Evolutionary conservation across 176 grass and related monocot genomes (phyloP).

Genomic region (Musa beccarii): DNA sequence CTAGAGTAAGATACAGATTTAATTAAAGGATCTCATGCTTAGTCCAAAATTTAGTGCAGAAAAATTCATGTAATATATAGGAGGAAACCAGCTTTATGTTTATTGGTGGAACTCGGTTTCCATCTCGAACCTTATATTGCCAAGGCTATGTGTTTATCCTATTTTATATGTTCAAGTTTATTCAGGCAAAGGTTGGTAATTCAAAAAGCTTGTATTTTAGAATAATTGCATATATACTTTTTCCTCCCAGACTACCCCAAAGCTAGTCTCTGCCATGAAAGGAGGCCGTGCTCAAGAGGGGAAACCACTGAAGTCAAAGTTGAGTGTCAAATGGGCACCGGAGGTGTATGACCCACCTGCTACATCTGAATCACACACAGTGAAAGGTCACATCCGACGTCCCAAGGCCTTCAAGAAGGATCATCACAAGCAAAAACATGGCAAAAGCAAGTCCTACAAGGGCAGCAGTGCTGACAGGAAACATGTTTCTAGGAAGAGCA

Average conservation of each 20-base stretch:
- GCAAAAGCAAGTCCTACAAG: constrained; percentile 37
- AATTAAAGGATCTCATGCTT: no score
- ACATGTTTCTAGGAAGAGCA: constrained; percentile 35
- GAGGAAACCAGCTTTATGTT: no score
- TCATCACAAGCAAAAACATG: constrained; percentile 46
- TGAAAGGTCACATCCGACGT: constrained; percentile 26
- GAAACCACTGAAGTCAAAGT: constrained; percentile 17
- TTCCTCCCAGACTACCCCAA: constrained; percentile 26
- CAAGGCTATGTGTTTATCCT: not conserved
- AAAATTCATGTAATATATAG: no score
- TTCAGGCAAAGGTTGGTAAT: not conserved
- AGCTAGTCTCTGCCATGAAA: constrained; percentile 58
- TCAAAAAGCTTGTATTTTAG: not conserved
- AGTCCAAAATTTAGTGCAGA: no score
- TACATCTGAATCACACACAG: constrained; percentile 68
- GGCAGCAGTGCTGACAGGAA: constrained; percentile 48
- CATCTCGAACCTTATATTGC: no score
- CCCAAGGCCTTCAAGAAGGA: constrained; percentile 49
- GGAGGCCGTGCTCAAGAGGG: constrained; percentile 61
- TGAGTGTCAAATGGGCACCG: constrained; percentile 72
- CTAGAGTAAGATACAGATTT: no score
- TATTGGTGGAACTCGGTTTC: no score
- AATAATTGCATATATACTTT: not conserved
- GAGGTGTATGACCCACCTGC: constrained; percentile 94
- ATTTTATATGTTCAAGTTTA: not conserved